Evolutionary conservation across 2,329 filamentous ascomycete species (phyloP), one percentile per base, ranked within the genome.

Genomic region (Aphanocladium album): DNA sequence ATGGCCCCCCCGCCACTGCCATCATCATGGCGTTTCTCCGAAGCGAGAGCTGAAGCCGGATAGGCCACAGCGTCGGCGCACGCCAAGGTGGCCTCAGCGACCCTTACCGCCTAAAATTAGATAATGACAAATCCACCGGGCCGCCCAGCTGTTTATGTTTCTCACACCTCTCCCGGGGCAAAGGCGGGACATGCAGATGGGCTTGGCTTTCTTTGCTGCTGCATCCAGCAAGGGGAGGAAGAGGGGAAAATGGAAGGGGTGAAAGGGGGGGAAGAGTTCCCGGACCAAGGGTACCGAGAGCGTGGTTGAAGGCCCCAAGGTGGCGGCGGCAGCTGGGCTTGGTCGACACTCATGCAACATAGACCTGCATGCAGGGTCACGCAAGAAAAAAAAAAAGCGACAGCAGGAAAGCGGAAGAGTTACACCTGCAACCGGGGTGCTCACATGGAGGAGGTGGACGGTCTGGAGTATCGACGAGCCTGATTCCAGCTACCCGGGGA

Each of bases 251-350:
- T n/a, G n/a, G n/a, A n/a, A n/a, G n/a, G n/a, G n/a, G n/a, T n/a
- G n/a, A n/a, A 35, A 35, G 33, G 33, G 33, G 33, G 33, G 33
- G 33, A 6, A 12, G 33, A 12, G 6, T 35, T 35, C 33, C 33
- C 6, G 17, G 39, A 19, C n/a, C 39, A 43, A 39, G 54, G 21
- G 39, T 57, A 25, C 54, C 54, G 43, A 57, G 54, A 49, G 43
- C n/a, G 54, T 57, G 54, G 54, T 57, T 49, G 43, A 56, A 41
- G 53, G 25, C 53, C 17, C 16, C 23, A 37, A n/a, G n/a, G 39
- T 49, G 30, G 43, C 30, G 30, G 16, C 54, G 45, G n/a, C n/a
- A n/a, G n/a, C n/a, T 43, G 14, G 7, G 39, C 39, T 6, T 43
- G n/a, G n/a, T n/a, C n/a, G 23, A 17, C 53, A 16, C 23, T 47